A percentile compares a stretch with the other conserved stretches of the same genome.
phyloP scores from a whole-genome alignment of 2,329 filamentous ascomycete species.

The Fusarium burgessii region DNA sequence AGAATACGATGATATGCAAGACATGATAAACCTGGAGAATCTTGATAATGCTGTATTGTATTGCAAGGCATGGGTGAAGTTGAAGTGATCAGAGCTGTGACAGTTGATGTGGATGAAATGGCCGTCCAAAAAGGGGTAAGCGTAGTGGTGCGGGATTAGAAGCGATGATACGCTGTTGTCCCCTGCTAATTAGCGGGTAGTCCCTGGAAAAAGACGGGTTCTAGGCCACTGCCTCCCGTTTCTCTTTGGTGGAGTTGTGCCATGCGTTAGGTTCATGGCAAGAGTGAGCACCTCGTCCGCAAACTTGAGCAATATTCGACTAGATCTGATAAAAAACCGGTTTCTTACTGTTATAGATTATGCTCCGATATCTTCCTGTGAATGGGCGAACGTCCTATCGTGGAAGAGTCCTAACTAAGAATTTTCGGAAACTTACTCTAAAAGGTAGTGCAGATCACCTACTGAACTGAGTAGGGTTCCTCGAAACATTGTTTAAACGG shows the following conservation, averaged over 20 bases:
- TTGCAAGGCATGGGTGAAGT: conserved; percentile 23
- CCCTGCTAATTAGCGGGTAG: conserved; percentile 31
- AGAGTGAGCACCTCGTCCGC: not conserved
- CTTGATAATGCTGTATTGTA: not conserved
- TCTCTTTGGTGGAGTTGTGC: conserved; percentile 15
- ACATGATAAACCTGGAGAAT: not conserved
- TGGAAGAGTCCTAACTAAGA: not conserved
- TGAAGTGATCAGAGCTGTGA: conserved; percentile 27
- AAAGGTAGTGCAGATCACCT: conserved; percentile 17
- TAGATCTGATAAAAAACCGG: conserved; percentile 27
- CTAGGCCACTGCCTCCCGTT: conserved; percentile 15
- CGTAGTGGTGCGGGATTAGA: conserved; percentile 3
- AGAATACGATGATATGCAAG: not conserved
- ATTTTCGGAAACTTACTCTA: conserved; percentile 2
- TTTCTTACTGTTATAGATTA: not conserved
- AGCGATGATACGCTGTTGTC: conserved; percentile 28
- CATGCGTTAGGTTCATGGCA: not conserved
- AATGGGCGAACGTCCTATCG: not conserved
- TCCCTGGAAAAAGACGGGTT: conserved; percentile 30
- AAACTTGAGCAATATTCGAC: conserved; percentile 8
- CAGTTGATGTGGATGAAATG: not conserved
- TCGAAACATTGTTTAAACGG: conserved; percentile 18
- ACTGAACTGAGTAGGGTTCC: conserved; percentile 4
- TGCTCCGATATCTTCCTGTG: not conserved
- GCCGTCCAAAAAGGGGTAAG: conserved; percentile 13